Base-by-base conservation (phyloP, 495 filamentous ascomycete genomes). In the Friedmanniomyces endolithicus region DNA sequence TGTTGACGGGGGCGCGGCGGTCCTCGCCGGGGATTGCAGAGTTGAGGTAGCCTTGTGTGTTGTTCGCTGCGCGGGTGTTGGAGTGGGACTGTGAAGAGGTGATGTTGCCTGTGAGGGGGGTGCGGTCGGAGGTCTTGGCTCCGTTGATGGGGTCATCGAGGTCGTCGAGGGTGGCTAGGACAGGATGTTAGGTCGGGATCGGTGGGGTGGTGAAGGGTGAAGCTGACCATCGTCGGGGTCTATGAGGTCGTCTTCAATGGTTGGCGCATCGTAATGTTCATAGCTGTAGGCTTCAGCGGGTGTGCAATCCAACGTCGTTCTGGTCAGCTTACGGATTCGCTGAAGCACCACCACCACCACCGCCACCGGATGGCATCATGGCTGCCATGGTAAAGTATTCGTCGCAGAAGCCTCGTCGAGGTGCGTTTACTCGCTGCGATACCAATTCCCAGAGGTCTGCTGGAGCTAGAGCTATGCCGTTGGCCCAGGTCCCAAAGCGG, bases 1-100 rank as follows among this genome's bases (percentile, higher is more conserved):
- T 99, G 72, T 92, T 94, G 53, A 80, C 80, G 12, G 88, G 80
- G 39, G 94, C 89, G 50, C 85, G 82, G n/a, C 92, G 87, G 73
- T 99, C 94, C 63, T 96, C 89, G 54, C 92, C 92, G 43, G 83
- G 83, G 64, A 96, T 92, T 24, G 83, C 82, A 33, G 87, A 90
- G 35, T 87, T 94, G 55, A 95, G 83, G 70, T 89, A 86, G 53
- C 63, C 76, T 72, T 69, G 78, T 60, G 69, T 67, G 71, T 63
- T 78, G 48, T 43, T 46, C 7, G 56, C 49, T 71, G 67, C 71
- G 78, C 63, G 75, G 68, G 23, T 65, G 77, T 69, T 55, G 55
- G 56, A 44, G 39, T 75, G 71, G 6, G 74, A 73, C 51, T 77
- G 70, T 31, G 72, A 69, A 40, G 75, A 69, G 64, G 81, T 74